phyloP scores from a whole-genome alignment of 345 rosid species.

The Odontarrhena argentea region DNA sequence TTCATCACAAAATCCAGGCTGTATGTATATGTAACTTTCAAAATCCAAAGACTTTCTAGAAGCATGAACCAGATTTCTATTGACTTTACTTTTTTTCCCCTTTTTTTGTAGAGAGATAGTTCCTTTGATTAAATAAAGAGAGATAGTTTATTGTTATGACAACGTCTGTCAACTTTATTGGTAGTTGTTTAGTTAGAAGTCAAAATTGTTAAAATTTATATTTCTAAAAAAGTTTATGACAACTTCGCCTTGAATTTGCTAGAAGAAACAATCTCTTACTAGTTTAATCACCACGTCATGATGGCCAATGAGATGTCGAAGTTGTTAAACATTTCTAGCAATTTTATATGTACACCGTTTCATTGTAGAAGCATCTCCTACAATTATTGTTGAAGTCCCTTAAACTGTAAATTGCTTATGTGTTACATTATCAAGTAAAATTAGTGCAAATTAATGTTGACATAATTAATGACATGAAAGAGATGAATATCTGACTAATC shows the following conservation, averaged over 20 bases:
- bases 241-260: background rate
- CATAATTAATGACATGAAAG: no score
- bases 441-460: no score
- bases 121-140: background rate
- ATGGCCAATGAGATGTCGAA: background rate
- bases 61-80: background rate
- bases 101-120: background rate
- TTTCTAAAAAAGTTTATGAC: background rate
- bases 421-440: no score
- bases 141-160: background rate
- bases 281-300: constrained; percentile 6
- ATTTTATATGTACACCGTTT: background rate
- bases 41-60: background rate
- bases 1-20: constrained; percentile 16
- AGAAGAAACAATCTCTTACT: background rate
- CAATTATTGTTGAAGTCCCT: no score
- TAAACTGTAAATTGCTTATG: no score
- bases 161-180: constrained; percentile 10
- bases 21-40: constrained; percentile 8
- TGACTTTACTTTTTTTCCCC: background rate
- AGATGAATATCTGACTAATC: no score
- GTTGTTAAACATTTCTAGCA: background rate
- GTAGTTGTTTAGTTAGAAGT: constrained; percentile 2
- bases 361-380: no score
- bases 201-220: background rate